A percentile compares a stretch with the other conserved stretches of the same genome.
Conservation (phyloP, 805 yeast species). For the Peterozyma xylosa region DNA sequence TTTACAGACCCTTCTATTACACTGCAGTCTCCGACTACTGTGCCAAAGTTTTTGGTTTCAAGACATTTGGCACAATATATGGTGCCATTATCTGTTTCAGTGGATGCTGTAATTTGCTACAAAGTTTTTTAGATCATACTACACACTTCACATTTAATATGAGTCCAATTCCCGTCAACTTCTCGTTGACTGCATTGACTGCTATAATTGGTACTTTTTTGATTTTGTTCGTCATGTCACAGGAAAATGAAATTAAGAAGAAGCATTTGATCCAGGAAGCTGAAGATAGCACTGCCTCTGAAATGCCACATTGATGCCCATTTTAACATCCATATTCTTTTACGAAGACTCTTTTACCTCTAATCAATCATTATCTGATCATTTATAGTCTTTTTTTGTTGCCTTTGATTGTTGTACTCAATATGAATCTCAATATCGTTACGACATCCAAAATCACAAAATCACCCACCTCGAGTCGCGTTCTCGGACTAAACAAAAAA, state of each 20-base stretch:
- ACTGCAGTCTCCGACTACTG: conserved; percentile 88
- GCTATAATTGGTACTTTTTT: conserved; percentile 40
- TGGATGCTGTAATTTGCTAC: conserved; percentile 73
- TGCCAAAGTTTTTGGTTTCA: conserved; percentile 90
- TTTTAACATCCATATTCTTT: too few species aligned
- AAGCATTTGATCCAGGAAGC: conserved; percentile 56
- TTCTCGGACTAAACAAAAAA: too few species aligned
- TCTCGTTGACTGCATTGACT: conserved; percentile 45
- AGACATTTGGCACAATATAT: conserved; percentile 86
- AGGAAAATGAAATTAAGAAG: conserved; percentile 37
- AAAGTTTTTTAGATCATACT: conserved; percentile 56
- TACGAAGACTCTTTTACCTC: too few species aligned
- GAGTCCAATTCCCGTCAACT: conserved; percentile 79
- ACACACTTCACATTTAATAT: conserved; percentile 63
- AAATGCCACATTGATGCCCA: conserved; percentile 28
- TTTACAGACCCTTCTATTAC: conserved; percentile 87
- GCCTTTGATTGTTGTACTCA: too few species aligned
- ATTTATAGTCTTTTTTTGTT: too few species aligned
- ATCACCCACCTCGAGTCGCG: too few species aligned
- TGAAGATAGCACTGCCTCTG: conserved; percentile 42
- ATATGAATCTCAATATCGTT: too few species aligned
- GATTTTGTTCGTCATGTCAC: conserved; percentile 32
- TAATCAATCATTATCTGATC: too few species aligned
- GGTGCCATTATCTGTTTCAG: conserved; percentile 79
- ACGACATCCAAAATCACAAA: too few species aligned